Evolutionary conservation across 257 asterid species (phyloP), one percentile per base, ranked within the genome.

Genomic region (Verbena officinalis): DNA sequence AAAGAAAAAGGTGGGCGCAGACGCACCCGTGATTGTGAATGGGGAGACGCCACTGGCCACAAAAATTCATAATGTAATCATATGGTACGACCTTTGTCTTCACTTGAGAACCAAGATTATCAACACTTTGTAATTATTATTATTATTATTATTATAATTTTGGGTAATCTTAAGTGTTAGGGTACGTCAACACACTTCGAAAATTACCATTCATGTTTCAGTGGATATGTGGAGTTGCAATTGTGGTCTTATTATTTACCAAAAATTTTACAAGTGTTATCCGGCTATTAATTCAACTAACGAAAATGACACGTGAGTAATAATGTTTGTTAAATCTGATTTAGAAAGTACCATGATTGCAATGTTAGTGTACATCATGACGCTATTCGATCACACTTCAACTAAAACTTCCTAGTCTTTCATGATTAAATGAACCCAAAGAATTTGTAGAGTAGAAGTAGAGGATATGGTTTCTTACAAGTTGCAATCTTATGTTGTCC

Each of bases 391-490:
- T n/a, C n/a, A n/a, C n/a, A n/a, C n/a, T n/a, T n/a, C n/a, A n/a
- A n/a, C n/a, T n/a, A 27, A 19, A 19, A 0, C 17, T 48, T 19
- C 54, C 15, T 17, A 49, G n/a, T 49, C 30, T 27, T 49, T 49
- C 55, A 49, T 49, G 9, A 49, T 49, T 49, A 49, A 16, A 7
- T 50, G 33, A 50, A 2, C 3, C 12, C 17, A 0, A 21, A 10
- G 15, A 8, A 5, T 9, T 50, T 9, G 56, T 50, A 16, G 56
- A 50, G 56, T 50, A 22, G 56, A 50, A 50, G 54, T 23, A 42
- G 53, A 59, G 27, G 40, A 16, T 30, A 42, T 44, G 9, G 42
- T 24, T 60, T 13, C 55, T 60, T 44, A n/a, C 16, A 43, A 60
- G 42, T 60, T 40, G 7, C 24, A 16, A 60, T 21, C 40, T 21